These are phyloP conservation scores for Solanum hybrid DNA, from an alignment of 305 asterid genomes.

Conservation along the genomic window DNA sequence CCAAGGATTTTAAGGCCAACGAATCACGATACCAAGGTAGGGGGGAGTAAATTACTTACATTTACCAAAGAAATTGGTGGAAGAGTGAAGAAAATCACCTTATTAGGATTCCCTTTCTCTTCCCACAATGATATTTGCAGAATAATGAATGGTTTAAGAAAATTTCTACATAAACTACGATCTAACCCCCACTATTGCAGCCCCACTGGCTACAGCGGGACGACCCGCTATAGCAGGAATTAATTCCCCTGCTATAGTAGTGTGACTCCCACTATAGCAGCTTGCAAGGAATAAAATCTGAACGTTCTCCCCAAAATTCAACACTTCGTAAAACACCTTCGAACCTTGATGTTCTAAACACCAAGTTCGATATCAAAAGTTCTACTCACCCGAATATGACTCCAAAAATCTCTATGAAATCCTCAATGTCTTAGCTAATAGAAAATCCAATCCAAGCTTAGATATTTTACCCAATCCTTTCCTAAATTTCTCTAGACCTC, in stretches of 20 bases:
- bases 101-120: neutral
- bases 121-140: neutral
- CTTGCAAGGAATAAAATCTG: neutral
- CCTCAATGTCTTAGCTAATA: neutral
- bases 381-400: neutral
- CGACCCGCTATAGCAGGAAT: too few species aligned
- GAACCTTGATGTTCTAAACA: neutral
- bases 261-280: neutral
- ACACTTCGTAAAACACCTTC: neutral
- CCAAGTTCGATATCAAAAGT: neutral
- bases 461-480: neutral
- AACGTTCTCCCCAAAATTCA: neutral
- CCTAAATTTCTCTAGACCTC: neutral
- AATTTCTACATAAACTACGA: neutral
- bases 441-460: neutral
- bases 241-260: neutral
- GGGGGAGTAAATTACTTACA: neutral
- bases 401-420: neutral
- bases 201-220: neutral
- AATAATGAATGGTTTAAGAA: neutral
- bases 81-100: neutral
- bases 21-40: neutral
- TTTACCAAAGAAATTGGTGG: neutral
- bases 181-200: neutral
- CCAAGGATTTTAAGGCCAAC: neutral